phyloP scores from a whole-genome alignment of 1,284 basidiomycete genomes.

The Tetrapyrgos nigripes region DNA sequence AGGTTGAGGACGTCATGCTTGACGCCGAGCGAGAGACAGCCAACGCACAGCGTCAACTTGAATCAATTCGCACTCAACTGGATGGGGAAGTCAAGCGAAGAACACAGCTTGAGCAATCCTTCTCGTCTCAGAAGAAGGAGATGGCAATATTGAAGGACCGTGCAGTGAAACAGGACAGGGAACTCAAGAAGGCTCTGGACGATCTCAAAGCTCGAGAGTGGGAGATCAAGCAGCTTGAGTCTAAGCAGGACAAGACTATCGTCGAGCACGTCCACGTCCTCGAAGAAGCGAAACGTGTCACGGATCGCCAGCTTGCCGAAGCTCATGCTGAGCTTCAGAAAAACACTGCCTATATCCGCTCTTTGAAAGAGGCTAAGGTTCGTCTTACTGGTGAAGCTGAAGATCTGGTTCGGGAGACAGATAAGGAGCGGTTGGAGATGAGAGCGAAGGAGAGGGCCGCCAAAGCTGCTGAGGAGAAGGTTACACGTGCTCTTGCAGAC shows the following conservation, averaged over 20 bases:
- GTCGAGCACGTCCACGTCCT: slow-evolving; percentile 99
- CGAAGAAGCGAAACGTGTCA: slow-evolving; percentile 96
- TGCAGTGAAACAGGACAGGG: slow-evolving; percentile 78
- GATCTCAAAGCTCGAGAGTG: slow-evolving; percentile 87
- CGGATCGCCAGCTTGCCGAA: slow-evolving; percentile 90
- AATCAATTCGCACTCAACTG: slow-evolving; percentile 70
- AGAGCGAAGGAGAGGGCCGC: slow-evolving; percentile 72
- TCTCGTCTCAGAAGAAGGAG: slow-evolving; percentile 73
- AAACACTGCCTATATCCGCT: slow-evolving; percentile 79
- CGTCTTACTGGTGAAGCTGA: slow-evolving; percentile 86
- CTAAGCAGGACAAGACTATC: slow-evolving; percentile 95
- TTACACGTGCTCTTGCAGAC: slow-evolving; percentile 59
- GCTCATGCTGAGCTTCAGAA: slow-evolving; percentile 81
- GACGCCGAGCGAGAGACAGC: slow-evolving; percentile 85
- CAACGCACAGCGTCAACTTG: slow-evolving; percentile 75
- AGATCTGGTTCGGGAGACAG: slow-evolving; percentile 80
- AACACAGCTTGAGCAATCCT: slow-evolving; percentile 73
- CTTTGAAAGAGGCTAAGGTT: slow-evolving; percentile 82
- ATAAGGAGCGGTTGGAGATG: slow-evolving; percentile 73
- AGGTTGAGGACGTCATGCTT: slow-evolving; percentile 88
- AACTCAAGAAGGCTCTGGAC: slow-evolving; percentile 79
- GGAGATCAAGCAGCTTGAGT: slow-evolving; percentile 86
- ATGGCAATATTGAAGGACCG: slow-evolving; percentile 73
- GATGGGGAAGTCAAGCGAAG: slow-evolving; percentile 75
- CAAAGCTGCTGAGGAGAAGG: slow-evolving; percentile 65